These are phyloP conservation scores for Acanthamoeba divionensis DNA, from an alignment of 208 protist species.

Conservation along the genomic window DNA sequence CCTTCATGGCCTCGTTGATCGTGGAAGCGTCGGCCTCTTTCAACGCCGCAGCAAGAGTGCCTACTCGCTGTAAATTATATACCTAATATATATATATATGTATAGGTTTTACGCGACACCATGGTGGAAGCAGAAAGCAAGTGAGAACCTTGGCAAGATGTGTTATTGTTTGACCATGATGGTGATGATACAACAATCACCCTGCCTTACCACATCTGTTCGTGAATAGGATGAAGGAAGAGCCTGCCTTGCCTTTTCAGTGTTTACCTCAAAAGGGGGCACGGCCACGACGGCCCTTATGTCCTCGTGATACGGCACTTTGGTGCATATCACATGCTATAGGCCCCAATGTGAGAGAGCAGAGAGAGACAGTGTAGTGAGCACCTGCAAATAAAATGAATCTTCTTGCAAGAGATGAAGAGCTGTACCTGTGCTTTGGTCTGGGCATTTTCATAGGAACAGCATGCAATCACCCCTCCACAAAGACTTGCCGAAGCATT, in stretches of 20 bases:
- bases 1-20: neutral
- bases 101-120: neutral
- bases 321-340: neutral
- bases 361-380: neutral
- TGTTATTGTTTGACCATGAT: neutral
- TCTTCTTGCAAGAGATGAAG: neutral
- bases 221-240: constrained; percentile 20
- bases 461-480: constrained; percentile 8
- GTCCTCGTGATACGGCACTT: neutral
- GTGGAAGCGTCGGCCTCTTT: neutral
- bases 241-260: constrained; percentile 33
- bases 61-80: constrained; percentile 23
- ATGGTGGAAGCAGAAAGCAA: neutral
- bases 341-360: neutral
- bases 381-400: neutral
- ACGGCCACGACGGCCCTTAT: constrained; percentile 25
- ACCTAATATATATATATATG: neutral
- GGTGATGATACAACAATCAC: neutral
- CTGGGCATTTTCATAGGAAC: neutral
- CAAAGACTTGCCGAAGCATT: neutral
- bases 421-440: neutral
- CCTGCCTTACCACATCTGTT: neutral
- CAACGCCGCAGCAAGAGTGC: neutral
- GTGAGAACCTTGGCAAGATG: neutral
- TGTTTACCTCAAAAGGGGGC: constrained; percentile 6